Base-by-base conservation (phyloP, 1,139 yeast species). In the Debaryomycetaceae sp. region DNA sequence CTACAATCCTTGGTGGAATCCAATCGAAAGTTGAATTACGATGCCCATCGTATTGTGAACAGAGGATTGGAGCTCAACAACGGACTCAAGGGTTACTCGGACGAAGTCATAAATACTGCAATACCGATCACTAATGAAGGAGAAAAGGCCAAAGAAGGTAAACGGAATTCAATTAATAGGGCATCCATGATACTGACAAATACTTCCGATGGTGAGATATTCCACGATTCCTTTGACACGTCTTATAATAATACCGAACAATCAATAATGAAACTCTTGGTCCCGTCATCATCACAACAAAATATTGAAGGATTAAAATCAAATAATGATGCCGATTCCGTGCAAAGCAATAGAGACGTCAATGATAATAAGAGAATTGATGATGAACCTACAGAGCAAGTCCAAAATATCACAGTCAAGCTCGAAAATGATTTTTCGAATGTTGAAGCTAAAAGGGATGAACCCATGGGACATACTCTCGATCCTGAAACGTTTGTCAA, bases 51-150 rank as follows among this genome's bases (percentile, higher is more conserved):
- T 2, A 52, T 53, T 13, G 49, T 60, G 4, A 55, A 58, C 23
- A 60, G 57, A 33, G 77, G 78, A 2, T 51, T 72, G 4, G 62
- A 65, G 45, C 57, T 74, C 45, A 70, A 69, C 48, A 77, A 73
- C 51, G 79, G 79, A 8, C 70, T 74, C 30, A 71, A 70, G 48
- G 78, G 78, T 1, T 68, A 73, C 44, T 59, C 76, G 1, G 75
- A 72, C 49, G 63, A 65, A 31, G 45, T 69, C 42, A 75, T 73
- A 8, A 72, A 64, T 42, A 55, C 63, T 42, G 58, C 72, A 43
- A 59, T 72, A 20, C 73, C 72, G 11, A 49, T 36, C 13, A 38
- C 43, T 7, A 42, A 45, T 20, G 39, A 37, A 33, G 35, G 17
- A 7, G 42, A 35, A 11, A 23, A 27, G 6, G 42, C 42, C 22